phyloP scores from a whole-genome alignment of 1,284 basidiomycete genomes.

The Takashimella tepidaria region DNA sequence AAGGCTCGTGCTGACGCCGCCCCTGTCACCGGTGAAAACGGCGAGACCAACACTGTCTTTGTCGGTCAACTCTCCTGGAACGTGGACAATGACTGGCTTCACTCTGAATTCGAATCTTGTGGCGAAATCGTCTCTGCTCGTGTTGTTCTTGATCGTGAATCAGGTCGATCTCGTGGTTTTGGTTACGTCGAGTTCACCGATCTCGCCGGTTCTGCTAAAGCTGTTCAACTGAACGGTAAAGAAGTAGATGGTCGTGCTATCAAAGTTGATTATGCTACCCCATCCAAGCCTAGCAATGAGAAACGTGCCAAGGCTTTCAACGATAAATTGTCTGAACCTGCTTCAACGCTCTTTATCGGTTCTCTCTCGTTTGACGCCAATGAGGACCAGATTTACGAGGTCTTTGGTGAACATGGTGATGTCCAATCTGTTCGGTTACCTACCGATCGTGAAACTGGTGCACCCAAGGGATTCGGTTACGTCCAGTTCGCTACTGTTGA shows the following conservation, averaged over 20 bases:
- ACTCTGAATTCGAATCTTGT: constrained; percentile 80
- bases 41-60: constrained; percentile 72
- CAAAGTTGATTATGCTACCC: constrained; percentile 71
- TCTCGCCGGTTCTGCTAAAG: constrained; percentile 64
- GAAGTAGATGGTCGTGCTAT: constrained; percentile 90
- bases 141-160: constrained; percentile 86
- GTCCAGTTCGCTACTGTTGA: constrained; percentile 85
- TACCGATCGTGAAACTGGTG: constrained; percentile 86
- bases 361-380: constrained; percentile 76
- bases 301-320: constrained; percentile 72
- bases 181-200: constrained; percentile 85
- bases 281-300: constrained; percentile 57
- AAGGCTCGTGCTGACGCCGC: constrained; percentile 61
- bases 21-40: constrained; percentile 49
- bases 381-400: constrained; percentile 86
- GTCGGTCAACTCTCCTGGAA: constrained; percentile 95
- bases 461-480: constrained; percentile 94
- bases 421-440: constrained; percentile 86
- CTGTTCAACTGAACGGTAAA: constrained; percentile 65
- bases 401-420: constrained; percentile 84
- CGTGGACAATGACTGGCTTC: constrained; percentile 94
- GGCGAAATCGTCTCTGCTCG: constrained; percentile 82
- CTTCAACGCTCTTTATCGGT: constrained; percentile 79
- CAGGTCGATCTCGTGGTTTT: constrained; percentile 83
- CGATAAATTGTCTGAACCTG: constrained; percentile 66